Conservation (phyloP, 371 early-diverging fungal genomes). For the Lichtheimia ramosa region DNA sequence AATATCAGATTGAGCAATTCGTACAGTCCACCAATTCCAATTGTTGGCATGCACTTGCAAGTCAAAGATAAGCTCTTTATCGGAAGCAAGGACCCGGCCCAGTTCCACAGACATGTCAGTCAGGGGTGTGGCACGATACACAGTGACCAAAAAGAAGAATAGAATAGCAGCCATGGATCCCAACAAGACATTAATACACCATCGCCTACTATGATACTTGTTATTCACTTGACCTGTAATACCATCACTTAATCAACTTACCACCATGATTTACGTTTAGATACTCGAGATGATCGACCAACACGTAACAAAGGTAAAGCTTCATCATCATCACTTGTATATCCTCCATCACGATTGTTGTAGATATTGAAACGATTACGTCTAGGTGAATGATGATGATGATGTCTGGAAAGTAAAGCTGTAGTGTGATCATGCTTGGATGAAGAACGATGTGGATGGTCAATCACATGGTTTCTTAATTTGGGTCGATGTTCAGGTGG, state of each 20-base stretch:
- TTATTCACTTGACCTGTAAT: no score
- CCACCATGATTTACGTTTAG: no score
- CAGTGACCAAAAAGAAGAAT: slow-evolving; percentile 11
- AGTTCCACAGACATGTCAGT: slow-evolving; percentile 28
- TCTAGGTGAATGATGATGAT: slow-evolving; percentile 4
- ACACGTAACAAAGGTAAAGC: slow-evolving; percentile 6
- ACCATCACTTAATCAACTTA: no score
- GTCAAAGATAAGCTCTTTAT: slow-evolving; percentile 64
- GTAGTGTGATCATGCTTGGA: slow-evolving; percentile 1
- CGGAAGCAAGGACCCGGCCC: slow-evolving; percentile 57
- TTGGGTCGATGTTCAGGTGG: slow-evolving; percentile 25
- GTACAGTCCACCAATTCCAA: slow-evolving; percentile 54
- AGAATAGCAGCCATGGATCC: slow-evolving; percentile 2
- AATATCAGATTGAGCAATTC: slow-evolving; percentile 52
- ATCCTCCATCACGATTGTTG: slow-evolving; percentile 13
- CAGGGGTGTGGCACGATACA: slow-evolving; percentile 27
- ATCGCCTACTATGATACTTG: neutral
- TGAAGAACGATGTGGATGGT: slow-evolving; percentile 20
- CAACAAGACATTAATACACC: neutral
- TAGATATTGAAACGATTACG: slow-evolving; percentile 5
- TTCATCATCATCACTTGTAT: slow-evolving; percentile 22
- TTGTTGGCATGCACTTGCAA: slow-evolving; percentile 53
- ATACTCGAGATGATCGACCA: neutral
- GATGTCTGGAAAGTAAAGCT: no score
- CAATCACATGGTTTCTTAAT: slow-evolving; percentile 29